Evolutionary conservation across 495 filamentous ascomycete species (phyloP).

Genomic region (Tuber umbilicatum): DNA sequence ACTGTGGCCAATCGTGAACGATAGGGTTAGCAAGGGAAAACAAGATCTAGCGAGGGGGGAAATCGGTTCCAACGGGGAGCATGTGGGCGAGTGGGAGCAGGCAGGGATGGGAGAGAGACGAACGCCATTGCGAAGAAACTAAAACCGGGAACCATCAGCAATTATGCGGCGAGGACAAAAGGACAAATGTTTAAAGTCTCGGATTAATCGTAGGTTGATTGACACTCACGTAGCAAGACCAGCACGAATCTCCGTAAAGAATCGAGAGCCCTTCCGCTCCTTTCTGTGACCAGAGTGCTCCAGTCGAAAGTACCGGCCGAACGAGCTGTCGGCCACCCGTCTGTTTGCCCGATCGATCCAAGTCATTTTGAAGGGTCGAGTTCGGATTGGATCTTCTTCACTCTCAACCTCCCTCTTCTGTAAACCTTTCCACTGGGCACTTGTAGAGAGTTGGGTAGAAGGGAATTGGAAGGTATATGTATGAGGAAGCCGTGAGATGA

Average conservation of each 20-base stretch:
- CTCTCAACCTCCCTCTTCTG: neutral
- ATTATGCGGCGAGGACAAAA: neutral
- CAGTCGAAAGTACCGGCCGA: conserved; percentile 67
- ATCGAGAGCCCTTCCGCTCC: conserved; percentile 66
- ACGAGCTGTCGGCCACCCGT: conserved; percentile 41
- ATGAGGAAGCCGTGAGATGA: neutral
- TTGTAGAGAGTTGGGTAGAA: neutral
- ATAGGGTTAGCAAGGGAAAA: conserved; percentile 9
- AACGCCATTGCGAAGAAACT: conserved; percentile 82
- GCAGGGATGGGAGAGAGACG: conserved; percentile 55
- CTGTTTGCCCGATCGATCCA: conserved; percentile 40
- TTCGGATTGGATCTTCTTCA: neutral
- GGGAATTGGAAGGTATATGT: neutral
- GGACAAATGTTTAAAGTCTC: neutral
- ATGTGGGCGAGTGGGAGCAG: neutral
- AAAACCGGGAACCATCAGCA: conserved; percentile 12
- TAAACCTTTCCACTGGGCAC: neutral
- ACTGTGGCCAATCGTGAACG: conserved; percentile 48
- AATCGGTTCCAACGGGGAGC: conserved; percentile 41
- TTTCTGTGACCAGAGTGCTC: conserved; percentile 65
- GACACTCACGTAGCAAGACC: conserved; percentile 58
- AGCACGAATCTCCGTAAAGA: conserved; percentile 72
- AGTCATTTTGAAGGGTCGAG: conserved; percentile 23
- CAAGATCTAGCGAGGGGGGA: neutral
- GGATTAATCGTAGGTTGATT: neutral